Conservation (phyloP, 73 alveolate genomes). For the Tetrahymena elliotti region DNA sequence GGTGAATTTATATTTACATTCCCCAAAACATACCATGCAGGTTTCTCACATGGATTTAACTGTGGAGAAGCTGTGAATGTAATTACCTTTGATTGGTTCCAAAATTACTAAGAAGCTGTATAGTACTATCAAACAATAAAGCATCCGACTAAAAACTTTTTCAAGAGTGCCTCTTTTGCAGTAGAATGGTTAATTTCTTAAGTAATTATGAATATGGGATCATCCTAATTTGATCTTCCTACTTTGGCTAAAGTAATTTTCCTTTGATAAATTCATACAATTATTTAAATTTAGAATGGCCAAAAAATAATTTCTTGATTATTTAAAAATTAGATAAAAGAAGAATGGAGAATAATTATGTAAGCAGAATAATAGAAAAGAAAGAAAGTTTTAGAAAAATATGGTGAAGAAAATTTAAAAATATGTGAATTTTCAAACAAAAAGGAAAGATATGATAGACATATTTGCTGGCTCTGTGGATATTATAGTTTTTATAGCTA, state of each 20-base stretch:
- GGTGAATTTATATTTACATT: constrained; percentile 59
- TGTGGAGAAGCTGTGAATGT: constrained; percentile 68
- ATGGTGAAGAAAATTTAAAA: neutral
- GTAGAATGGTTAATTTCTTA: neutral
- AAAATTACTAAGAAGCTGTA: neutral
- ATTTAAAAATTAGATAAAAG: neutral
- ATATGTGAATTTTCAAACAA: neutral
- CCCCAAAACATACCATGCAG: constrained; percentile 70
- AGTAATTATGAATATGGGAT: neutral
- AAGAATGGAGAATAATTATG: neutral
- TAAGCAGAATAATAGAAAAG: neutral
- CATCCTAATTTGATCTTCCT: neutral
- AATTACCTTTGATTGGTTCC: constrained; percentile 46
- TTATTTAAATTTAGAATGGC: neutral
- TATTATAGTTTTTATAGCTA: neutral
- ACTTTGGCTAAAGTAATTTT: neutral
- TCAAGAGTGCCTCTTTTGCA: neutral
- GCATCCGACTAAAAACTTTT: neutral
- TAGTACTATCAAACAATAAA: neutral
- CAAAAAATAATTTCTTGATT: neutral
- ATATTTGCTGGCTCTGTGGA: neutral
- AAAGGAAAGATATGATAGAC: neutral
- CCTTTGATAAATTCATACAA: neutral
- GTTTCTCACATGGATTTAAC: constrained; percentile 64
- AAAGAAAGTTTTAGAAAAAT: neutral